Base-by-base conservation (phyloP, 441 rosid species). In the Melastoma candidum region DNA sequence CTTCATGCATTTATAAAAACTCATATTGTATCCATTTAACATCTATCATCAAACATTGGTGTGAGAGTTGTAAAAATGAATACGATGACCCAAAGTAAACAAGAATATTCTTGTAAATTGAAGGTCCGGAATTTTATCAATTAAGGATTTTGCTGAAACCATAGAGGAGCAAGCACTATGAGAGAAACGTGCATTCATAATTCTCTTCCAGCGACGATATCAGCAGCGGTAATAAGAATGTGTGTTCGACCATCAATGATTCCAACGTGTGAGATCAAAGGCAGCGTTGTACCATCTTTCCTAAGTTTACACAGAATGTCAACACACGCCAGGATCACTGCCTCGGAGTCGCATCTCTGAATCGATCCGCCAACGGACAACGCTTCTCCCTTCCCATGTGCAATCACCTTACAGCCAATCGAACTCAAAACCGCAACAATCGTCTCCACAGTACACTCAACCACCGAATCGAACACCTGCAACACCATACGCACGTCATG, bases 391-490 rank as follows among this genome's bases (percentile, higher is more conserved):
- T 74, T 71, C 22, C 56, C 73, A 58, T 66, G 60, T 58, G 54
- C 59, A 2, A 73, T 12, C 39, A 63, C 82, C 46, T 68, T 60
- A 57, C 71, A 85, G 26, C 17, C 48, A 49, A 63, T 56, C 8
- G 95, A 89, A 69, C 82, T 75, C 65, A 85, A 73, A 8, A 67
- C 76, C 56, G 70, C 68, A 7, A 68, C 66, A 49, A 85, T 76
- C 17, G 93, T 82, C 69, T 54, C 65, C 77, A 76, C 75, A 53
- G 70, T 26, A 65, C 60, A 76, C 67, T 79, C 85, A 63, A 71
- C 58, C 64, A 54, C 32, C 57, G 83, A 75, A 72, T 78, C 80
- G 47, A 82, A 81, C 62, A 86, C 95, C 94, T 83, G 57, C 48
- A 54, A 44, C 43, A 36, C 9, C 9, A 36, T 13, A 43, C 44